A percentile compares a stretch with the other conserved stretches of the same genome.
phyloP scores from a whole-genome alignment of 1,284 basidiomycete genomes.

The Cutaneotrichosporon sp. region DNA sequence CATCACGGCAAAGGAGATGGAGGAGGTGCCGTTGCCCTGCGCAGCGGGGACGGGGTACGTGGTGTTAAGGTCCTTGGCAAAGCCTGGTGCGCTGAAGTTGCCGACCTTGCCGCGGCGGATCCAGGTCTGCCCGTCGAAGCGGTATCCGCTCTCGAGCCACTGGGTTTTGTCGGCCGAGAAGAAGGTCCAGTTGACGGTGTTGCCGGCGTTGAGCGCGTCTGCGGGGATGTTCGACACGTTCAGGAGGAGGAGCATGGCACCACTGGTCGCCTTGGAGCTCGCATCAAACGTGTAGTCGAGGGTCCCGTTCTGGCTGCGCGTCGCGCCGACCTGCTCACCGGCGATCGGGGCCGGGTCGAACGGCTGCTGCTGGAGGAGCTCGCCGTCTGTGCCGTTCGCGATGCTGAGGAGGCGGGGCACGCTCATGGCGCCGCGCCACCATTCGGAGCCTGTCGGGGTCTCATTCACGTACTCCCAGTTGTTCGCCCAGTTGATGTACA shows the following conservation, averaged over 20 bases:
- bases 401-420: constrained; percentile 23
- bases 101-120: constrained; percentile 2
- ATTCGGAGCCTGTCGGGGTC: constrained; percentile 42
- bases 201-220: not conserved
- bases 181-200: constrained; percentile 29
- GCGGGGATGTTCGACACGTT: constrained; percentile 6
- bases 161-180: constrained; percentile 16
- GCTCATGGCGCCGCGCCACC: constrained; percentile 46
- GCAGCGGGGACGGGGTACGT: not conserved
- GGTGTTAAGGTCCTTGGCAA: not conserved
- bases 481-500: constrained; percentile 47
- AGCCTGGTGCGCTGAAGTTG: not conserved
- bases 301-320: constrained; percentile 1
- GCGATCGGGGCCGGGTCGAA: constrained; percentile 31
- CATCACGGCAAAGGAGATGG: constrained; percentile 21
- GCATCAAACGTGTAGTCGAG: not conserved
- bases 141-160: constrained; percentile 1
- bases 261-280: not conserved
- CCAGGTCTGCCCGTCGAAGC: not conserved
- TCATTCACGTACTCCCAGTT: constrained; percentile 50
- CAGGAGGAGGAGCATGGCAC: not conserved
- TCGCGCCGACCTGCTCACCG: constrained; percentile 4
- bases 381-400: constrained; percentile 37
- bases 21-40: not conserved
- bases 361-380: constrained; percentile 39